Evolutionary conservation across 1,284 basidiomycete genomes (phyloP), one percentile per base, ranked within the genome.

Genomic region (Rhodofomes roseus): DNA sequence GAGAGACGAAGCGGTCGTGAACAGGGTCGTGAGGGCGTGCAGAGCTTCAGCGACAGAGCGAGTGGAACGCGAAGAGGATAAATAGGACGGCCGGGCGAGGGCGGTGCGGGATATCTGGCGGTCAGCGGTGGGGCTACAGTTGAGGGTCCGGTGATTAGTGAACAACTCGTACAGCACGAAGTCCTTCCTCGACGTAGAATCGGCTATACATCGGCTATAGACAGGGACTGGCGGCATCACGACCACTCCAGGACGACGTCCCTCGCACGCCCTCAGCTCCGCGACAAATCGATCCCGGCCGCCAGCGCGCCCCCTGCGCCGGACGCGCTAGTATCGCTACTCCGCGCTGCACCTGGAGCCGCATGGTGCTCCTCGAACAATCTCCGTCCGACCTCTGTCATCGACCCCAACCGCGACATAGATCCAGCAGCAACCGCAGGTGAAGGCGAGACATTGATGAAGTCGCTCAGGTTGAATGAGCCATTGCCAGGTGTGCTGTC

Each of bases 401-500:
- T 80, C n/a, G 66, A 60, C 34, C 79, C 65, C 57, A 78, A 71
- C 66, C 80, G 80, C 27, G 71, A 75, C 57, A 57, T 70, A 59
- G 55, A 60, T 62, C 53, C 70, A 62, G 61, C 52, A 63, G 48
- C 75, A 63, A 76, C 66, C 18, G 76, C 72, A 1, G 86, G 84
- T 2, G 85, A 86, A 2, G 89, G 88, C 22, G 88, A 88, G 39
- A 85, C 83, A 63, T 90, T 86, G 67, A 90, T 84, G 67, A 84
- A 90, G 59, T 90, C 89, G 65, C 81, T 81, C 60, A 89, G 75
- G 69, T 87, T 86, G 72, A 90, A 90, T 43, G 76, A 71, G 52
- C 72, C 65, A n/a, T 74, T 58, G 52, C 56, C 74, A 0, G 79
- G 79, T 8, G 76, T 79, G 12, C 74, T 43, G 39, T 72, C 62